phyloP scores from a whole-genome alignment of 805 yeast genomes.

The Cephaloascus fragrans region DNA sequence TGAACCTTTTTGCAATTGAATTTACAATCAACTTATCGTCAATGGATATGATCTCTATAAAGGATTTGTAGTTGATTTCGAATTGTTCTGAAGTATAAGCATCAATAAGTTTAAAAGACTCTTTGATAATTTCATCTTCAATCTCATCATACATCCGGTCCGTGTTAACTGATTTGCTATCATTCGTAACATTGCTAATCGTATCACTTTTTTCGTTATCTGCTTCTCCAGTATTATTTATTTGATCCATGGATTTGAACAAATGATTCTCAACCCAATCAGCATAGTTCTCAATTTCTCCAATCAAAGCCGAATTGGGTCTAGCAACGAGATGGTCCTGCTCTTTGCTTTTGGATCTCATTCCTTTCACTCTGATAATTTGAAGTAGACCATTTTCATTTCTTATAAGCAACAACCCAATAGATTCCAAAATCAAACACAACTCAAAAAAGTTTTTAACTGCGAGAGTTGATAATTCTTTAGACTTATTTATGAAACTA shows the following conservation, averaged over 20 bases:
- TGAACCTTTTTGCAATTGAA: constrained; percentile 61
- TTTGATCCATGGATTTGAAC: constrained; percentile 4
- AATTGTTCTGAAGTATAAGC: constrained; percentile 1
- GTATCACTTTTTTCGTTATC: not conserved
- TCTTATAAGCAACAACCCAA: constrained; percentile 62
- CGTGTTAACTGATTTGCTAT: not conserved
- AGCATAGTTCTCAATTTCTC: constrained; percentile 24
- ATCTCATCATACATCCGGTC: not conserved
- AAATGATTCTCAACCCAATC: constrained; percentile 34
- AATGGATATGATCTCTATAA: not conserved
- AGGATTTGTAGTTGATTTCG: not conserved
- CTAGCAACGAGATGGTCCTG: constrained; percentile 21
- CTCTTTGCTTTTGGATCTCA: constrained; percentile 36
- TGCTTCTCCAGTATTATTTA: constrained; percentile 5
- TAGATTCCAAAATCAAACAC: constrained; percentile 56
- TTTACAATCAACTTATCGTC: constrained; percentile 12
- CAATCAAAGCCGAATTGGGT: constrained; percentile 30
- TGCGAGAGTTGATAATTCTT: constrained; percentile 28
- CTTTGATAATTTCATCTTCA: constrained; percentile 1
- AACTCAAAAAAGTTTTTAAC: constrained; percentile 30
- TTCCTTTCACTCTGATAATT: constrained; percentile 74
- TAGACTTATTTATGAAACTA: constrained; percentile 13
- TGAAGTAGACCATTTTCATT: constrained; percentile 28
- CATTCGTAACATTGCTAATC: not conserved
- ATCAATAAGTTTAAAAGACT: constrained; percentile 1